A percentile compares a stretch with the other conserved stretches of the same genome.
These are phyloP conservation scores for Hyaloscypha bicolor DNA, from an alignment of 495 filamentous ascomycete species.

Conservation along the genomic window DNA sequence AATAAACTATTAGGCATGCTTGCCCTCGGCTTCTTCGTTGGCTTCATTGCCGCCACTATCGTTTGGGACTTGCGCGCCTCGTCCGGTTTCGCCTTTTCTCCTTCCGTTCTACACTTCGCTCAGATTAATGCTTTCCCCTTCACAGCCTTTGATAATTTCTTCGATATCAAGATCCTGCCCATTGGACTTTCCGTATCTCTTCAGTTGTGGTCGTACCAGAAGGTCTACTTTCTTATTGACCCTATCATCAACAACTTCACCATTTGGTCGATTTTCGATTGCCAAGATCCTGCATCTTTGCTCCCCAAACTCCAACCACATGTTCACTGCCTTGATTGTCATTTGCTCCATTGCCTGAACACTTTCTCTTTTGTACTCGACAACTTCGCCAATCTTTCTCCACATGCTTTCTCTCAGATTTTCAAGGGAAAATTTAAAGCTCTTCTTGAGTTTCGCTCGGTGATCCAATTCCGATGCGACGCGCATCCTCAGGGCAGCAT, in stretches of 20 bases:
- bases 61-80: no score
- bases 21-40: no score
- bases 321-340: not conserved
- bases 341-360: not conserved
- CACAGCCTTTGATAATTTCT: not conserved
- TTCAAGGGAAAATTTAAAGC: not conserved
- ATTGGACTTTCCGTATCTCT: constrained; percentile 2
- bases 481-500: not conserved
- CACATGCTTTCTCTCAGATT: not conserved
- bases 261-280: not conserved
- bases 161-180: not conserved
- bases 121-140: not conserved
- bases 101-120: no score
- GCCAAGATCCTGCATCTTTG: constrained; percentile 1
- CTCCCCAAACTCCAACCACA: constrained; percentile 7
- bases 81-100: no score
- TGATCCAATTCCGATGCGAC: constrained; percentile 3
- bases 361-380: not conserved
- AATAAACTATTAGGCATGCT: no score
- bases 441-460: constrained; percentile 2
- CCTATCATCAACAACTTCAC: not conserved
- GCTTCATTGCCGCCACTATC: no score
- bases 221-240: not conserved
- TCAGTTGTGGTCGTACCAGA: not conserved
- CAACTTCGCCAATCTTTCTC: not conserved